These are phyloP conservation scores for Aphanocladium album DNA, from an alignment of 2,329 filamentous ascomycete genomes.

Conservation along the genomic window DNA sequence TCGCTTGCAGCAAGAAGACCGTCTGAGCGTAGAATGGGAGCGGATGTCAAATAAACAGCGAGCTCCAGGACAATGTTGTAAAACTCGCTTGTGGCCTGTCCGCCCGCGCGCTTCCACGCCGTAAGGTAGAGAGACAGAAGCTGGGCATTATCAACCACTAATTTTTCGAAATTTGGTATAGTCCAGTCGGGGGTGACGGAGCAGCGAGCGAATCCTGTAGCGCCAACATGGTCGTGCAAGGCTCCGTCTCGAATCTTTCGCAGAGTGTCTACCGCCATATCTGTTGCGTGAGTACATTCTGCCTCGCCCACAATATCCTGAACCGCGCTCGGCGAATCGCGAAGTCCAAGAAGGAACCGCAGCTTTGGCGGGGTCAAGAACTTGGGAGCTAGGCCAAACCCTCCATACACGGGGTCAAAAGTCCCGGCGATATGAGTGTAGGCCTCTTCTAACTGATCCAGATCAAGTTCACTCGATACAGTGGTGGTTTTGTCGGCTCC, in stretches of 20 bases:
- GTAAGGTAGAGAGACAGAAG: conserved; percentile 80
- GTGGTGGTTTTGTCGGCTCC: conserved; percentile 20
- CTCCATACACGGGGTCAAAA: conserved; percentile 74
- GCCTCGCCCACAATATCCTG: conserved; percentile 80
- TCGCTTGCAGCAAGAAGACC: conserved; percentile 86
- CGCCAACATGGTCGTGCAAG: conserved; percentile 51
- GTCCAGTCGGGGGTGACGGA: conserved; percentile 91
- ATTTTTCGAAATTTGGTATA: conserved; percentile 94
- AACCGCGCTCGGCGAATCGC: conserved; percentile 65
- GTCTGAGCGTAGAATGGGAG: conserved; percentile 59
- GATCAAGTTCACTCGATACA: conserved; percentile 66
- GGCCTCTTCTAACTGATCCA: conserved; percentile 89
- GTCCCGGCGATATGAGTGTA: conserved; percentile 73
- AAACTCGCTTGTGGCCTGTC: conserved; percentile 60
- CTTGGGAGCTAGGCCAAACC: conserved; percentile 79
- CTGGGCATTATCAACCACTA: conserved; percentile 89
- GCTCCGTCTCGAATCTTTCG: conserved; percentile 61
- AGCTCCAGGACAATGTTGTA: conserved; percentile 75
- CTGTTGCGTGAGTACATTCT: conserved; percentile 67
- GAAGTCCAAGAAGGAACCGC: conserved; percentile 71
- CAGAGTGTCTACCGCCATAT: conserved; percentile 78
- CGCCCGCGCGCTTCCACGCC: conserved; percentile 61
- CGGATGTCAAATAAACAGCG: conserved; percentile 74
- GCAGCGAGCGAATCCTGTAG: conserved; percentile 61
- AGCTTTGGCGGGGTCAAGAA: conserved; percentile 86